A percentile compares a stretch with the other conserved stretches of the same genome.
Conservation (phyloP, 78 protist species). For the Cavenderia fasciculata region DNA sequence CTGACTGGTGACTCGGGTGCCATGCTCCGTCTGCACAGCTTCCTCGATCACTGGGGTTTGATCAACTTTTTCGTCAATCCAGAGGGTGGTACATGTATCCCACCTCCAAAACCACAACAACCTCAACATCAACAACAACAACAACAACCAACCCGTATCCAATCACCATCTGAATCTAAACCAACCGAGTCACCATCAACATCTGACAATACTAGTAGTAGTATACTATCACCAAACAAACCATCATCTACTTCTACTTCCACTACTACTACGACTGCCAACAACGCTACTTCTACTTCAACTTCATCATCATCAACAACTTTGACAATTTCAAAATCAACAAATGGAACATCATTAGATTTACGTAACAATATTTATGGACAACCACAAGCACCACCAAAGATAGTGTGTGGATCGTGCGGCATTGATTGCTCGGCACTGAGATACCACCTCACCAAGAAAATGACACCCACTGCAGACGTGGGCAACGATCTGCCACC, state of each 20-base stretch:
- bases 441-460: slow-evolving; percentile 6
- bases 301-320: not conserved
- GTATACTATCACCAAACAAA: not conserved
- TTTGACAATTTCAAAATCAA: not conserved
- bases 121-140: too few relatives aligned
- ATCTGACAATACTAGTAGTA: not conserved
- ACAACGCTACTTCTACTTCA: not conserved
- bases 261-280: not conserved
- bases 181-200: not conserved
- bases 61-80: slow-evolving; percentile 56
- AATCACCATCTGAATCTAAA: not conserved
- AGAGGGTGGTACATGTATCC: slow-evolving; percentile 43
- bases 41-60: slow-evolving; percentile 82
- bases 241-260: not conserved
- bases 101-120: not conserved
- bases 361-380: slow-evolving; percentile 39
- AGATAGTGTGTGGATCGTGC: slow-evolving; percentile 29
- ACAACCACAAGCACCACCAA: slow-evolving; percentile 37
- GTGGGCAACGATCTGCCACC: not conserved
- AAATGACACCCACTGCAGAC: not conserved
- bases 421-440: slow-evolving; percentile 19
- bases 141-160: not conserved
- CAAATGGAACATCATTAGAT: slow-evolving; percentile 10
- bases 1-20: slow-evolving; percentile 48
- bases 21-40: slow-evolving; percentile 57